Conservation (phyloP, 306 rosid genomes). For the Cajanus cajan region DNA sequence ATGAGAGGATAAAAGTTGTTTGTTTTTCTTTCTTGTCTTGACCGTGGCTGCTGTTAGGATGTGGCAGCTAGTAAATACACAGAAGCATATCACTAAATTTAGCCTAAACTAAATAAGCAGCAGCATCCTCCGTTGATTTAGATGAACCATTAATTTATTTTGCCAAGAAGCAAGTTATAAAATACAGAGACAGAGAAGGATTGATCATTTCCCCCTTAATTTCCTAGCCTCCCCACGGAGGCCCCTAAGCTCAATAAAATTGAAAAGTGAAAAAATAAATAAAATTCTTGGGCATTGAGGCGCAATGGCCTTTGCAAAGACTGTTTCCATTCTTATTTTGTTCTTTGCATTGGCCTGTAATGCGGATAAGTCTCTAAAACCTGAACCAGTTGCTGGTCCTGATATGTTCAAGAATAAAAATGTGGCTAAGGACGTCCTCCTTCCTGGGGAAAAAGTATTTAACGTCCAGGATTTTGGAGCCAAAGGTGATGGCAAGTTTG, state of each 20-base stretch:
- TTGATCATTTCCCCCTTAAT: conserved; percentile 4
- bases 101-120: conserved; percentile 7
- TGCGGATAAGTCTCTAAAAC: background rate
- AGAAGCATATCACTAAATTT: conserved; percentile 21
- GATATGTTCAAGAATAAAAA: conserved; percentile 25
- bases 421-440: conserved; percentile 26
- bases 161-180: conserved; percentile 8
- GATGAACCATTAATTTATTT: conserved; percentile 23
- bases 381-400: background rate
- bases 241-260: conserved; percentile 6
- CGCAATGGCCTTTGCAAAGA: conserved; percentile 49
- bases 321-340: conserved; percentile 7
- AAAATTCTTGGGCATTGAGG: background rate
- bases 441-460: conserved; percentile 41
- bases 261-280: background rate
- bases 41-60: background rate
- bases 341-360: conserved; percentile 31
- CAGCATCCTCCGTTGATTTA: conserved; percentile 28
- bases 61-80: conserved; percentile 6
- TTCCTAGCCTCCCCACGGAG: conserved; percentile 33
- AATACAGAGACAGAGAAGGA: conserved; percentile 22
- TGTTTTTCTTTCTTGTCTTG: background rate
- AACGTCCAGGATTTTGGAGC: conserved; percentile 56
- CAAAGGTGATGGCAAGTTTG: conserved; percentile 46
- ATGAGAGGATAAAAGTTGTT: background rate